Percentiles rank a stretch among this genome's conserved stretches.
phyloP scores from a whole-genome alignment of 164 flowering plant genomes.

The Annona cherimola region DNA sequence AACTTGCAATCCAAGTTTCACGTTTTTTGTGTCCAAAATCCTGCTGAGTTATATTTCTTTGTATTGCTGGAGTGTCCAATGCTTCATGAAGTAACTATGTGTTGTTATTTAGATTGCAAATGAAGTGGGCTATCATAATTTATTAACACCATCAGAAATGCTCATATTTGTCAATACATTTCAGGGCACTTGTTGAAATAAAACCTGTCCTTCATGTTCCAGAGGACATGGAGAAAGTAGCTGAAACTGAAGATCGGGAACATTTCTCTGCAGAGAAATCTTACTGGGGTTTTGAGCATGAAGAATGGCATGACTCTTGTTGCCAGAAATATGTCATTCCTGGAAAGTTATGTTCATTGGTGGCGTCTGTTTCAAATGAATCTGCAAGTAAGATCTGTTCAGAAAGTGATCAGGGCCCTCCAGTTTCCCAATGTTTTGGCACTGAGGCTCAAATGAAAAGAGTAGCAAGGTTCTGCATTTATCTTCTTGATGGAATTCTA shows the following conservation, averaged over 20 bases:
- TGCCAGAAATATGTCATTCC: conserved; percentile 50
- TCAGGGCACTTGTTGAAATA: conserved; percentile 86
- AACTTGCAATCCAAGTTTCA: background rate
- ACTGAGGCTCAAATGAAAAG: conserved; percentile 32
- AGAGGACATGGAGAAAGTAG: conserved; percentile 26
- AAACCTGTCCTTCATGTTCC: conserved; percentile 68
- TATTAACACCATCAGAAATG: background rate
- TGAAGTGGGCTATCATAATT: background rate
- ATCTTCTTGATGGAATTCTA: conserved; percentile 53
- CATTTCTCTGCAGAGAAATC: conserved; percentile 5
- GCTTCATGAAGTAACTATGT: background rate
- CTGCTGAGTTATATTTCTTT: background rate
- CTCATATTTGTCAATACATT: conserved; percentile 6
- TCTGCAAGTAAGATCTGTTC: conserved; percentile 43
- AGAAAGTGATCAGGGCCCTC: conserved; percentile 15
- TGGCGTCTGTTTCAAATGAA: conserved; percentile 44
- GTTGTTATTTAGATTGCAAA: background rate
- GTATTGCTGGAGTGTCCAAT: background rate
- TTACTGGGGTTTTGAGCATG: conserved; percentile 57
- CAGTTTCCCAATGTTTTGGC: conserved; percentile 15
- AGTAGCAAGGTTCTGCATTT: conserved; percentile 67
- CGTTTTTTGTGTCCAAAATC: background rate
- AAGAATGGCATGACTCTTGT: conserved; percentile 61
- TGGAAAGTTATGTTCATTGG: conserved; percentile 48
- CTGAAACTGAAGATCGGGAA: conserved; percentile 22